Evolutionary conservation across 257 asterid genomes (phyloP).

Genomic region (Forsythia suspensa): DNA sequence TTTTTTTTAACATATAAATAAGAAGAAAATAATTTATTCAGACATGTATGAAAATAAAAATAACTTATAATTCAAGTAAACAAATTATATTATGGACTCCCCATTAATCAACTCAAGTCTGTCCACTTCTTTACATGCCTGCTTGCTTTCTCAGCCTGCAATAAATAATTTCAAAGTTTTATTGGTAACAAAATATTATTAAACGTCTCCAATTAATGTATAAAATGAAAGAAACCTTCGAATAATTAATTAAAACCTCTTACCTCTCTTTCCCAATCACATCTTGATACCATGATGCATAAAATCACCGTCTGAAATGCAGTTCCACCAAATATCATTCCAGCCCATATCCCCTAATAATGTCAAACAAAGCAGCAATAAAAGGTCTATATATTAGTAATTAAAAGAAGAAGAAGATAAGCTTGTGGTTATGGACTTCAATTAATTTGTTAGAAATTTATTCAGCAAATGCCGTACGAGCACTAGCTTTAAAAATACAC

Average conservation of each 20-base stretch:
- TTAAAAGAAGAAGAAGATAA: background rate
- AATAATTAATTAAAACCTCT: background rate
- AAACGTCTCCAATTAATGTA: background rate
- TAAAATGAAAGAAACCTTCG: background rate
- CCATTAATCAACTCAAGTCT: no score
- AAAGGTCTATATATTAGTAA: background rate
- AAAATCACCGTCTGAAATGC: conserved; percentile 60
- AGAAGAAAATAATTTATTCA: no score
- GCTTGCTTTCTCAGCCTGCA: conserved; percentile 64
- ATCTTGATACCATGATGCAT: conserved; percentile 43
- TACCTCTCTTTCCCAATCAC: conserved; percentile 82
- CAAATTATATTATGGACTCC: no score
- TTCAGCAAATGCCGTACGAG: no score
- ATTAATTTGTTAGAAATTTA: no score
- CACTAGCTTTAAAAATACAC: no score
- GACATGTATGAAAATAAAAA: no score
- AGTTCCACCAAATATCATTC: conserved; percentile 81
- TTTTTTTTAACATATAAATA: no score
- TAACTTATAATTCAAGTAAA: no score
- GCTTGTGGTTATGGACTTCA: no score
- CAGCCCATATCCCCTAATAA: conserved; percentile 67
- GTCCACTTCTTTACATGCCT: conserved; percentile 17
- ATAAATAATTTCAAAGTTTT: background rate
- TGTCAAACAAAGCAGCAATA: background rate
- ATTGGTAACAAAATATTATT: background rate